A percentile compares a stretch with the other conserved stretches of the same genome.
These are phyloP conservation scores for Termitomyces sp. DNA, from an alignment of 768 basidiomycete species.

Conservation along the genomic window DNA sequence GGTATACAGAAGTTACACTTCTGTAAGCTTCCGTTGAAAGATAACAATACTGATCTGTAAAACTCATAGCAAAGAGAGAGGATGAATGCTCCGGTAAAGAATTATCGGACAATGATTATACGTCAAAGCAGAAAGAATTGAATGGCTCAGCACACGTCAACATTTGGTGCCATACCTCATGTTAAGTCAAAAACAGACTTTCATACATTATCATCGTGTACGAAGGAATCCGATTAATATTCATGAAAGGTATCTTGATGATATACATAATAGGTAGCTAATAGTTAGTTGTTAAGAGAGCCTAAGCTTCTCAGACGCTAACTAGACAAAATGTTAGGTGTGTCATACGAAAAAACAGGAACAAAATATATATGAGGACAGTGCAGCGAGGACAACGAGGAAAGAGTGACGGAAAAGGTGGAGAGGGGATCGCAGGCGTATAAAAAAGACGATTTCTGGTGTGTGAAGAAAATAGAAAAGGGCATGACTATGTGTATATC, in stretches of 20 bases:
- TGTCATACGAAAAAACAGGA: slow-evolving; percentile 14
- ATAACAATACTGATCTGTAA: no score
- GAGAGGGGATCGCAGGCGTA: slow-evolving; percentile 10
- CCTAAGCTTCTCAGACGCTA: slow-evolving; percentile 10
- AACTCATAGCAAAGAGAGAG: no score
- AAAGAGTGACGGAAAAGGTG: slow-evolving; percentile 7
- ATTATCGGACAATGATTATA: no score
- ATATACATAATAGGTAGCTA: slow-evolving; percentile 22
- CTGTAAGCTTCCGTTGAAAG: no score
- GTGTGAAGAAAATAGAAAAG: slow-evolving; percentile 4
- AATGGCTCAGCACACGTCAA: no score
- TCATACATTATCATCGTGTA: no score
- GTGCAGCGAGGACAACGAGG: slow-evolving; percentile 12
- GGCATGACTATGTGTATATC: slow-evolving; percentile 15
- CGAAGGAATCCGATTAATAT: slow-evolving; percentile 11
- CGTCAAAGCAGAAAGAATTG: no score
- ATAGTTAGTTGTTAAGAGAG: slow-evolving; percentile 11
- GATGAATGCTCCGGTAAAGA: no score
- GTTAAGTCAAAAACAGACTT: no score
- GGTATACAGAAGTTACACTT: no score
- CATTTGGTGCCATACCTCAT: no score
- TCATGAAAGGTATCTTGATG: slow-evolving; percentile 20
- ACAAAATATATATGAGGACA: slow-evolving; percentile 8
- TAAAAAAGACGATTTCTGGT: slow-evolving; percentile 8
- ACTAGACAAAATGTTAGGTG: slow-evolving; percentile 18